Evolutionary conservation across 2,329 filamentous ascomycete species (phyloP).

Genomic region (Leptographium wingfieldii): DNA sequence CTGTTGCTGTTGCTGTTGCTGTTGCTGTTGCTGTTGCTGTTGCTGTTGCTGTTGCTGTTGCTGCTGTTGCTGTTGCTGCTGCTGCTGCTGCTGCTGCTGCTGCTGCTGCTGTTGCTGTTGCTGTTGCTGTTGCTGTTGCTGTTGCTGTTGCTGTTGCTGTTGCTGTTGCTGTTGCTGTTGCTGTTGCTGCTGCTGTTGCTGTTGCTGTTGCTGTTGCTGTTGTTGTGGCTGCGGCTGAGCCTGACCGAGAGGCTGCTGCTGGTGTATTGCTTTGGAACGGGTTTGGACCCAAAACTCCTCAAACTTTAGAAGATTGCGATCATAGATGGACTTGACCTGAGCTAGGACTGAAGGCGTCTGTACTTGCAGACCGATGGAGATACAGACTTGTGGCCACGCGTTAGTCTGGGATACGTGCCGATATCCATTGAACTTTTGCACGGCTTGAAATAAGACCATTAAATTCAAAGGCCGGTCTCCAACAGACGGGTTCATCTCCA

Average conservation of each 20-base stretch:
- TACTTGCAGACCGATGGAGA: constrained; percentile 47
- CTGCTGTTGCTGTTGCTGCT: too few relatives aligned
- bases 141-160: too few relatives aligned
- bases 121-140: too few relatives aligned
- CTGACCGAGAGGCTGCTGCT: constrained; percentile 15
- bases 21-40: too few relatives aligned
- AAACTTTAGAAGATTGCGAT: constrained; percentile 63
- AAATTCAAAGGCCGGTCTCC: constrained; percentile 63
- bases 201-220: constrained; percentile 14
- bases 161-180: too few relatives aligned
- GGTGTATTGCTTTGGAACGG: constrained; percentile 39
- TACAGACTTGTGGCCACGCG: constrained; percentile 62
- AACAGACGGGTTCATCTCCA: constrained; percentile 64
- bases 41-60: too few relatives aligned
- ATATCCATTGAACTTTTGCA: constrained; percentile 67
- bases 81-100: too few relatives aligned
- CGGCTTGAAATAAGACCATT: constrained; percentile 63
- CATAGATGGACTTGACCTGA: constrained; percentile 62
- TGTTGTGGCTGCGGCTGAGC: constrained; percentile 3
- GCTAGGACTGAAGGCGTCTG: constrained; percentile 54
- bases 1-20: too few relatives aligned
- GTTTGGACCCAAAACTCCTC: constrained; percentile 55
- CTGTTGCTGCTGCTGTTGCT: constrained; percentile 15
- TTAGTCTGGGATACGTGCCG: constrained; percentile 58
- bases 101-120: too few relatives aligned